These are phyloP conservation scores for Aspergillus conjunctus DNA, from an alignment of 495 filamentous ascomycete genomes.

Conservation along the genomic window DNA sequence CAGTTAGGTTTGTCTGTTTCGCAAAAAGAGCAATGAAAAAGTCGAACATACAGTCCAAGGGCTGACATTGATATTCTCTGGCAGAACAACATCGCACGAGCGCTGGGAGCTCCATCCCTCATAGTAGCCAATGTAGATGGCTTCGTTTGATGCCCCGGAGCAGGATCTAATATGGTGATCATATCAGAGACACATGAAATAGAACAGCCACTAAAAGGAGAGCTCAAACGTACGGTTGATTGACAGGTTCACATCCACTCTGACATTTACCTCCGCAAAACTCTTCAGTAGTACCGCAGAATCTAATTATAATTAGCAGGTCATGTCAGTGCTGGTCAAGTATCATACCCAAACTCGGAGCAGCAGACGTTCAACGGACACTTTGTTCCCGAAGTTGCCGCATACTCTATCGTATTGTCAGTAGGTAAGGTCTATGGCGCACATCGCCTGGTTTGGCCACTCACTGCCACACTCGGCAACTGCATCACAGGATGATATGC, in stretches of 20 bases:
- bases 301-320: neutral
- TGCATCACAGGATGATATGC: constrained; percentile 7
- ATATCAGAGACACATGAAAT: neutral
- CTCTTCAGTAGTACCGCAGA: constrained; percentile 13
- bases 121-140: constrained; percentile 8
- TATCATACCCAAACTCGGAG: constrained; percentile 8
- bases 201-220: neutral
- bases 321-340: neutral
- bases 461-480: constrained; percentile 11
- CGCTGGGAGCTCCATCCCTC: constrained; percentile 4
- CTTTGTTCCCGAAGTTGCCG: neutral
- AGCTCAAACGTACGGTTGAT: constrained; percentile 1
- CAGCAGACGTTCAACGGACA: constrained; percentile 17
- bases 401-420: constrained; percentile 7
- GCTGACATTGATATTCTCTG: neutral
- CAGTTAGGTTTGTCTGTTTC: too few species aligned
- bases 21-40: too few species aligned
- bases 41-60: constrained; percentile 5
- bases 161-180: neutral
- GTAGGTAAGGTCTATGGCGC: neutral
- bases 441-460: neutral
- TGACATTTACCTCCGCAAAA: constrained; percentile 12
- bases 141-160: neutral
- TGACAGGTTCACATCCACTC: constrained; percentile 11
- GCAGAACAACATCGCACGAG: constrained; percentile 4